Conservation (phyloP, 2,329 filamentous ascomycete species). For the Beauveria pseudobassiana region DNA sequence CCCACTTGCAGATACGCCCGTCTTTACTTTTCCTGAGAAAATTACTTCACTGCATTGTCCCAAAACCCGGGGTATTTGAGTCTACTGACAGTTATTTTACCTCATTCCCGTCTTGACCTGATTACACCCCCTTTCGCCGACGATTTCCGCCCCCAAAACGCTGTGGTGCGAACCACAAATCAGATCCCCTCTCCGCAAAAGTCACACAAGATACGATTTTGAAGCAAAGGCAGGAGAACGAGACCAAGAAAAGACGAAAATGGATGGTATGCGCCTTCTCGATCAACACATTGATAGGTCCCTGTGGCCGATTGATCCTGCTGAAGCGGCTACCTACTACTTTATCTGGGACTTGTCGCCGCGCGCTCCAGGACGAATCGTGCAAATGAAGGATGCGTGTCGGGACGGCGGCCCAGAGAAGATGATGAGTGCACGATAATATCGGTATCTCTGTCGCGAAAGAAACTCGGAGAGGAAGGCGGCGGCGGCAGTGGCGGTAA, state of each 20-base stretch:
- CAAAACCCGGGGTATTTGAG: too few species aligned
- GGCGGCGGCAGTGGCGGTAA: not conserved
- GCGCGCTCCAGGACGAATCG: not conserved
- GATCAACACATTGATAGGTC: conserved; percentile 8
- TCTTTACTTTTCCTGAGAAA: too few species aligned
- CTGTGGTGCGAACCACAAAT: too few species aligned
- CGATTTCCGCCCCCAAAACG: not conserved
- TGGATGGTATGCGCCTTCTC: conserved; percentile 4
- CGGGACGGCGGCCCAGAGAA: not conserved
- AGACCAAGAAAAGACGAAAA: not conserved
- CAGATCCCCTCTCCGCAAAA: too few species aligned
- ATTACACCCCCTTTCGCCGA: not conserved
- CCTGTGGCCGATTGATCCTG: not conserved
- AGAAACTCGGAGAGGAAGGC: not conserved
- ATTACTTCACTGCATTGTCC: too few species aligned
- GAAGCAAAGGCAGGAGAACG: too few species aligned
- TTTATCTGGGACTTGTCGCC: conserved; percentile 1
- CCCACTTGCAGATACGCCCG: too few species aligned
- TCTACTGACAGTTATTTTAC: too few species aligned
- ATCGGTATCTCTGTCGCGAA: not conserved
- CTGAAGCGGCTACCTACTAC: conserved; percentile 1
- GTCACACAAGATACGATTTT: too few species aligned
- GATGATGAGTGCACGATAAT: not conserved
- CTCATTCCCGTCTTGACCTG: too few species aligned
- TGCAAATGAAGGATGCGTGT: not conserved